Evolutionary conservation across 768 basidiomycete species (phyloP), one percentile per base, ranked within the genome.

Genomic region (Tricholoma terreum): DNA sequence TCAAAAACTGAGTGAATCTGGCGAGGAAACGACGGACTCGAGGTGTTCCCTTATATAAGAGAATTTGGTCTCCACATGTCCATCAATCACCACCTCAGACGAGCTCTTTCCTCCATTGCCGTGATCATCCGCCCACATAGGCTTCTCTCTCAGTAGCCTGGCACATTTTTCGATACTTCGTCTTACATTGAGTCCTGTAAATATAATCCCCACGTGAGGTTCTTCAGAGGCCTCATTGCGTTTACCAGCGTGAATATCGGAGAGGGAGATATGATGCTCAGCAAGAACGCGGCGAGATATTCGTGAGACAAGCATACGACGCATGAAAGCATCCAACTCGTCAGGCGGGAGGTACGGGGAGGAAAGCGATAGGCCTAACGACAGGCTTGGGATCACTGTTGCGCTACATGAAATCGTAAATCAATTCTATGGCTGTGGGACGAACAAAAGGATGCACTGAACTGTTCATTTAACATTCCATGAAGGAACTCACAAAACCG

Each of bases 251-350:
- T 84, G 76, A 24, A 79, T 81, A 56, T 82, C 78, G 6, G 92
- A 89, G 5, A 96, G 77, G 1, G 91, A 89, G 53, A 94, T 83
- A 63, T 96, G 93, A 62, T 96, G 93, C 67, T 94, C 91, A 4
- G 85, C 90, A 21, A 96, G 80, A 31, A 96, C 94, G 31, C 93
- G 85, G 19, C 93, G 82, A 11, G 92, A 94, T 69, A 94, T 94
- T 53, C 93, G 82, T 2, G 93, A 94, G 50, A 92, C 82, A 9
- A 96, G 80, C 93, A 96, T 96, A 21, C 92, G 84, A 21, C 86
- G 83, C 88, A 94, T 92, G 70, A 94, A 92, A 2, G 89, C 80
- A 69, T 94, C 92, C 11, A 95, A 78, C 38, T 82, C 79, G 57
- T 93, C 91, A 0, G 93, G 87, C 0, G 83, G 77, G 7, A 95